Evolutionary conservation across 495 filamentous ascomycete genomes (phyloP).

Genomic region (Penicillium manginii): DNA sequence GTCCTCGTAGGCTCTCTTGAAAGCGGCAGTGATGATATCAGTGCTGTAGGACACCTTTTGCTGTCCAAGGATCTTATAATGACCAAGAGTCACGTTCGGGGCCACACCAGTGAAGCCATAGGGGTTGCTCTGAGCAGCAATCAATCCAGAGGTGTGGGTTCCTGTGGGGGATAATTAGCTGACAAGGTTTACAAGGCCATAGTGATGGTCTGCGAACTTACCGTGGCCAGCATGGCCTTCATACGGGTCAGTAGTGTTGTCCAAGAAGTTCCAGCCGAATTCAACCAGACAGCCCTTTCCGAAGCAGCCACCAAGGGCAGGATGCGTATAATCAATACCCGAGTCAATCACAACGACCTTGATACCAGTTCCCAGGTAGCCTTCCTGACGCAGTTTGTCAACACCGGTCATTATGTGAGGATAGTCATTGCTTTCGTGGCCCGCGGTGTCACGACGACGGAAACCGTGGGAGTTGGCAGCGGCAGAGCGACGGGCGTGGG

Average conservation of each 20-base stretch:
- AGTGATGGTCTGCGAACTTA: neutral
- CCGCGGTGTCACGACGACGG: conserved; percentile 4
- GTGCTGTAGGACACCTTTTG: neutral
- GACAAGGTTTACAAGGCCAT: neutral
- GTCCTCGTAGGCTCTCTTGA: conserved; percentile 58
- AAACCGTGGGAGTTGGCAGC: conserved; percentile 5
- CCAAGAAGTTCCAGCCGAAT: conserved; percentile 41
- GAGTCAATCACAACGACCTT: conserved; percentile 39
- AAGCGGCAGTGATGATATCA: conserved; percentile 35
- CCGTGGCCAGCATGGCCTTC: conserved; percentile 10
- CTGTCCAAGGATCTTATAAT: conserved; percentile 46
- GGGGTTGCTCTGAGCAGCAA: conserved; percentile 53
- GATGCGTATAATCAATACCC: conserved; percentile 60
- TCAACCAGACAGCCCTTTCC: conserved; percentile 55
- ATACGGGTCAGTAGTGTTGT: conserved; percentile 13
- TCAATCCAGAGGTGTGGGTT: conserved; percentile 40
- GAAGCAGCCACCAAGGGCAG: conserved; percentile 61
- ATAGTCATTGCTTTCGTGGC: conserved; percentile 12
- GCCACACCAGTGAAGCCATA: conserved; percentile 59
- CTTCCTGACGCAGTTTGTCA: conserved; percentile 26
- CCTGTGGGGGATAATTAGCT: conserved; percentile 39
- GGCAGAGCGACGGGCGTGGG: neutral
- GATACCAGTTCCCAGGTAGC: conserved; percentile 19
- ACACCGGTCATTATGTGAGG: conserved; percentile 29
- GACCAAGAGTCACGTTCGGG: conserved; percentile 55